Percentiles rank a stretch among this genome's conserved stretches.
phyloP scores from a whole-genome alignment of 2,329 filamentous ascomycete genomes.

The Nigrograna mackinnonii region DNA sequence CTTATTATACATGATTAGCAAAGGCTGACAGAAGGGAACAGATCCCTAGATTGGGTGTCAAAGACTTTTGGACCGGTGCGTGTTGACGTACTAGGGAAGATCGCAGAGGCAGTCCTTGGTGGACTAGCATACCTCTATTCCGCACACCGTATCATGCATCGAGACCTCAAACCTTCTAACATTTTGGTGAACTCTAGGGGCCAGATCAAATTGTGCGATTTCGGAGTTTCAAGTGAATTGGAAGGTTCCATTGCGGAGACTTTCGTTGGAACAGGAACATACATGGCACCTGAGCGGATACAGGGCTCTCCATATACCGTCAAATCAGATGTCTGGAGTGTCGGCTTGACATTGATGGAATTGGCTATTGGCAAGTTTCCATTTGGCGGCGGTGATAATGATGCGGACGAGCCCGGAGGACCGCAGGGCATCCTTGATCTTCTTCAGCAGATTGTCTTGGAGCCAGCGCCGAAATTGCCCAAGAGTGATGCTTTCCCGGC shows the following conservation, averaged over 20 bases:
- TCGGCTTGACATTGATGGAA: slow-evolving; percentile 94
- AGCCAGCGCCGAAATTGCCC: slow-evolving; percentile 88
- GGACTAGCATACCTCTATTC: slow-evolving; percentile 94
- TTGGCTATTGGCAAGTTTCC: slow-evolving; percentile 96
- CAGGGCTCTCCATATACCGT: slow-evolving; percentile 97
- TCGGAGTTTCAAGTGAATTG: slow-evolving; percentile 96
- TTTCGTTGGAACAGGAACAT: slow-evolving; percentile 97
- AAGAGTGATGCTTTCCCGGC: slow-evolving; percentile 97
- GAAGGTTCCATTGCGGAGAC: slow-evolving; percentile 98
- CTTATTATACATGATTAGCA: neutral
- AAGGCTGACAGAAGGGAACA: slow-evolving; percentile 43
- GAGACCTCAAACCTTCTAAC: slow-evolving; percentile 98
- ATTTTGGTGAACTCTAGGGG: slow-evolving; percentile 94
- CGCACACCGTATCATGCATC: slow-evolving; percentile 97
- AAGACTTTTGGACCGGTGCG: slow-evolving; percentile 93
- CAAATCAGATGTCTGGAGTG: slow-evolving; percentile 99
- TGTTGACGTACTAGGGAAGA: slow-evolving; percentile 96
- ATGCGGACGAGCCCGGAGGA: slow-evolving; percentile 65
- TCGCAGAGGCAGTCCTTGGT: slow-evolving; percentile 91
- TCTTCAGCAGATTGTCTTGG: slow-evolving; percentile 95
- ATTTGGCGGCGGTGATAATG: slow-evolving; percentile 82
- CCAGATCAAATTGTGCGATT: slow-evolving; percentile 96
- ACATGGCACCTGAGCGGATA: slow-evolving; percentile 98
- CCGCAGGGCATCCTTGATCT: slow-evolving; percentile 95
- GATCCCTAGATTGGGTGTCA: slow-evolving; percentile 90